These are phyloP conservation scores for Durio zibethinus DNA, from an alignment of 345 rosid species.

Conservation along the genomic window DNA sequence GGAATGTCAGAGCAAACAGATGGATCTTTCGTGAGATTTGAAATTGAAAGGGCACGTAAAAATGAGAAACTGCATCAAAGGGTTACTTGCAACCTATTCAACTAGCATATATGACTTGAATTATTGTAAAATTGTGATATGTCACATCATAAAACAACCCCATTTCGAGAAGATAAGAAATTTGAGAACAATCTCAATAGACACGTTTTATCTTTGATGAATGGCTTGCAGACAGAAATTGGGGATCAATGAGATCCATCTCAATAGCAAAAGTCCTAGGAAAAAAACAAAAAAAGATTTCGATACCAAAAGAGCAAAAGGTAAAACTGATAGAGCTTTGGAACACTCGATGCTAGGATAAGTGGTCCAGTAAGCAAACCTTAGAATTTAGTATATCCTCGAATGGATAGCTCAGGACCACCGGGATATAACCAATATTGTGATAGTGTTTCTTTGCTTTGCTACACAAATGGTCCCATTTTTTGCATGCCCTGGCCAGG, in stretches of 20 bases:
- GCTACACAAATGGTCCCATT: not conserved
- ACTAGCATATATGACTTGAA: not conserved
- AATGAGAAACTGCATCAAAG: too few species aligned
- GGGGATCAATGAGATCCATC: not conserved
- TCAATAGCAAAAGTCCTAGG: not conserved
- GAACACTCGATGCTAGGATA: not conserved
- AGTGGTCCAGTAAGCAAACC: not conserved
- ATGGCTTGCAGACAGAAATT: not conserved
- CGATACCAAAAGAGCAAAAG: not conserved
- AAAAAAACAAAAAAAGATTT: not conserved
- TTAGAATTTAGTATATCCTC: not conserved
- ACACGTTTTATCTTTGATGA: not conserved
- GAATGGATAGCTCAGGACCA: not conserved
- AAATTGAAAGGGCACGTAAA: not conserved
- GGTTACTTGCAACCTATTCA: too few species aligned
- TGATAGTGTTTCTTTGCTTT: too few species aligned
- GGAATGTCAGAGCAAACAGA: not conserved
- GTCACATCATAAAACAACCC: not conserved
- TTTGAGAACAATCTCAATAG: not conserved
- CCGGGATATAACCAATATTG: not conserved
- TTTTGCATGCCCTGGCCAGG: not conserved
- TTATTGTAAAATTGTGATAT: not conserved
- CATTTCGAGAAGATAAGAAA: not conserved
- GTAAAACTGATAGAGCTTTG: not conserved
- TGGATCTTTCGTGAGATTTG: not conserved